Conservation (phyloP, 2,329 filamentous ascomycete genomes). For the Lasiodiplodia sp. region DNA sequence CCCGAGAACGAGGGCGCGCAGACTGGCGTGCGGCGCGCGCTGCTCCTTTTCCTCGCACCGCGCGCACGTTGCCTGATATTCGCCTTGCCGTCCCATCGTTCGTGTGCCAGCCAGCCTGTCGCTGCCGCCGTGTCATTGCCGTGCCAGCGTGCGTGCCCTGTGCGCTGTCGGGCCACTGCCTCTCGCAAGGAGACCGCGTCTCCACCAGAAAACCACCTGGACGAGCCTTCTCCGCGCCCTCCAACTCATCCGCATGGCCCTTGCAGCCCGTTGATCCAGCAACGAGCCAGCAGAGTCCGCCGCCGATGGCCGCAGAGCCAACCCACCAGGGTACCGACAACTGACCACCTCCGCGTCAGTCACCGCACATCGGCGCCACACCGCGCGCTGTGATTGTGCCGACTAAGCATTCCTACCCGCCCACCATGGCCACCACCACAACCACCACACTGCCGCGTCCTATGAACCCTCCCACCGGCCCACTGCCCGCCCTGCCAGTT, state of each 20-base stretch:
- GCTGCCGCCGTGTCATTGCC: slow-evolving; percentile 25
- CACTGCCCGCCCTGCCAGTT: slow-evolving; percentile 77
- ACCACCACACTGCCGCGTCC: slow-evolving; percentile 70
- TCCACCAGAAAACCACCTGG: slow-evolving; percentile 11
- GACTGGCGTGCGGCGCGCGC: neutral
- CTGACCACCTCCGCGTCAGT: slow-evolving; percentile 9
- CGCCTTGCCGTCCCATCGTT: slow-evolving; percentile 9
- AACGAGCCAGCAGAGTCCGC: slow-evolving; percentile 3
- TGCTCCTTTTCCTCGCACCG: slow-evolving; percentile 14
- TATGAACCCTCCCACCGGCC: slow-evolving; percentile 72
- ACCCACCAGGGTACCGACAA: neutral
- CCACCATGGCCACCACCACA: slow-evolving; percentile 26
- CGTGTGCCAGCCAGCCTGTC: slow-evolving; percentile 3
- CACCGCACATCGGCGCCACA: slow-evolving; percentile 24
- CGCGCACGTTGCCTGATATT: slow-evolving; percentile 21
- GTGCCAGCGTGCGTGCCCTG: slow-evolving; percentile 17
- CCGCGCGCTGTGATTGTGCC: slow-evolving; percentile 26
- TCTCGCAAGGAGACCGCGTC: slow-evolving; percentile 13
- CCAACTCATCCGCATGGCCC: slow-evolving; percentile 11
- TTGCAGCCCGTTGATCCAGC: slow-evolving; percentile 27
- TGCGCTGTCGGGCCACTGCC: slow-evolving; percentile 18
- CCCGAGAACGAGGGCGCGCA: slow-evolving; percentile 6
- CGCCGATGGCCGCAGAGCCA: neutral
- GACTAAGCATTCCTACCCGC: slow-evolving; percentile 11
- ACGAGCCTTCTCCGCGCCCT: slow-evolving; percentile 6